phyloP scores from a whole-genome alignment of 139 green algal species.

The Haematococcus lacustris region DNA sequence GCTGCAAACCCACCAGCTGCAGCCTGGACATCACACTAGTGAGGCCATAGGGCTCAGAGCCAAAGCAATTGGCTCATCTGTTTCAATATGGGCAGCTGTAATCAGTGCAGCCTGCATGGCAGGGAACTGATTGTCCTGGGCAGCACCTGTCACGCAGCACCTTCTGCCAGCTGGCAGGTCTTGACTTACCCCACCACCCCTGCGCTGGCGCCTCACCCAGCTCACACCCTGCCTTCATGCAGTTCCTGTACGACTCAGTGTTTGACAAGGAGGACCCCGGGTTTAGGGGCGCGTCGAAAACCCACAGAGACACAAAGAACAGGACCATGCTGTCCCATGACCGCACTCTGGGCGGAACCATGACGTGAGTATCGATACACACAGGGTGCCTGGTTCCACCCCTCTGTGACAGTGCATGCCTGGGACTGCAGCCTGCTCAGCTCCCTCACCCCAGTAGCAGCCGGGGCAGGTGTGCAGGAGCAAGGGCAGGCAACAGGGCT shows the following conservation, averaged over 20 bases:
- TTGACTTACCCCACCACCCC: not conserved
- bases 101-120: not conserved
- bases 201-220: too few species aligned
- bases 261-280: constrained; percentile 56
- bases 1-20: not conserved
- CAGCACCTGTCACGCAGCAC: not conserved
- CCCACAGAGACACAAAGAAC: constrained; percentile 70
- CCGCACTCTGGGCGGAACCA: constrained; percentile 34
- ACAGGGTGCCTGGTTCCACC: too few species aligned
- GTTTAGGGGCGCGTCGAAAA: constrained; percentile 44
- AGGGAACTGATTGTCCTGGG: not conserved
- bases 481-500: too few species aligned
- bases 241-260: constrained; percentile 71
- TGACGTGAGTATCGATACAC: too few species aligned
- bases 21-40: not conserved
- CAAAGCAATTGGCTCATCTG: not conserved
- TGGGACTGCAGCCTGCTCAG: too few species aligned
- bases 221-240: constrained; percentile 6
- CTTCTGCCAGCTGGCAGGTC: not conserved
- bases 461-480: too few species aligned
- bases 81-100: not conserved
- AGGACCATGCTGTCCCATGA: constrained; percentile 52
- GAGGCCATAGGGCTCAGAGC: not conserved
- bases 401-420: too few species aligned
- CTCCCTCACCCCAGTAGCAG: too few species aligned